These are phyloP conservation scores for Trifolium repens DNA, from an alignment of 306 rosid species.

Conservation along the genomic window DNA sequence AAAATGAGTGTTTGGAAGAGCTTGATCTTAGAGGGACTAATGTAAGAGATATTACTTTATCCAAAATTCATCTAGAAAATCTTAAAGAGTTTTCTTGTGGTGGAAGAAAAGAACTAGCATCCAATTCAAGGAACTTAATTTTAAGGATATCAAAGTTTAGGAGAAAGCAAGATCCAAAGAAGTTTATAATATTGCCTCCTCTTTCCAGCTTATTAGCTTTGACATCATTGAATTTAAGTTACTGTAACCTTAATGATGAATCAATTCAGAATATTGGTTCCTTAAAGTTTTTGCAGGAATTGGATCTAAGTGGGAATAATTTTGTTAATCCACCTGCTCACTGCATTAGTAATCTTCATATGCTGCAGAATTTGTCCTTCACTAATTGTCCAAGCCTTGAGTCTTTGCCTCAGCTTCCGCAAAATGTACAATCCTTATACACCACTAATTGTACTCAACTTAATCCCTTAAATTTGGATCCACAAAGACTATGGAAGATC, in stretches of 20 bases:
- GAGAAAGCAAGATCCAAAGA: constrained; percentile 1
- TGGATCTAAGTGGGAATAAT: background rate
- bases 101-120: background rate
- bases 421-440: constrained; percentile 1
- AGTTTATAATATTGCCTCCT: constrained; percentile 21
- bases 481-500: constrained; percentile 19
- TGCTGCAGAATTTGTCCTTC: constrained; percentile 21
- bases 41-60: constrained; percentile 9
- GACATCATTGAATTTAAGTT: constrained; percentile 13
- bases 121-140: constrained; percentile 1
- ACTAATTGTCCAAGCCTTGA: constrained; percentile 19
- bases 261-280: constrained; percentile 25
- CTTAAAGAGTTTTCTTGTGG: constrained; percentile 1
- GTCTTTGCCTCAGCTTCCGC: constrained; percentile 30
- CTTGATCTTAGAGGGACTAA: constrained; percentile 18
- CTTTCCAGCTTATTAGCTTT: background rate
- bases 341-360: constrained; percentile 24
- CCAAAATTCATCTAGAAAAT: constrained; percentile 8
- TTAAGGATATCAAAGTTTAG: constrained; percentile 3
- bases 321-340: background rate
- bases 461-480: constrained; percentile 18
- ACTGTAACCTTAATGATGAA: constrained; percentile 3
- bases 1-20: constrained; percentile 25
- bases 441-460: background rate
- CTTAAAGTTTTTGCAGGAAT: constrained; percentile 12